Evolutionary conservation across 2,329 filamentous ascomycete genomes (phyloP), one percentile per base, ranked within the genome.

Genomic region (Paecilomyces variotii): DNA sequence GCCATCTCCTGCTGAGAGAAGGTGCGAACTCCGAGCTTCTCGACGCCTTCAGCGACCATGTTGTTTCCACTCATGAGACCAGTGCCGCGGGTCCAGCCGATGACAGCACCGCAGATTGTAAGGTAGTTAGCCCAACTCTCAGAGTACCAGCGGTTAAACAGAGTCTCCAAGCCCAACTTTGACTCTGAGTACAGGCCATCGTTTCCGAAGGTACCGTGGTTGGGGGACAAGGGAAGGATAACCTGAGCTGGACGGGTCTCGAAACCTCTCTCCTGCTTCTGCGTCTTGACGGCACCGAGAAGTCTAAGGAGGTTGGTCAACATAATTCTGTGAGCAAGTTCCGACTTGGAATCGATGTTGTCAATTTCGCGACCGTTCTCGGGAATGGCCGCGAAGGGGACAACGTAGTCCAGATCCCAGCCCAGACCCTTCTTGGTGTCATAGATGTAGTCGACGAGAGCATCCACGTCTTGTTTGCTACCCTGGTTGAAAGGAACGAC

Each of bases 1-100:
- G 94, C 94, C 94, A 99, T 99, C 77, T 99, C 94, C 74, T 96
- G 91, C 78, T 97, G 94, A 9, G 93, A 97, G 82, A 99, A 99
- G 3, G 94, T 99, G 68, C 94, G 91, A 27, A 97, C 94, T 68
- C 94, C 94, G 65, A 95, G 94, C 68, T 90, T 90, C 80, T 99
- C 94, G 58, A 99, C 91, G 60, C 93, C 94, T 74, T 97, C 93
- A 35, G 94, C 94, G 64, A 97, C 92, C 67, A 97, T 87, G 76
- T 99, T 97, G 82, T 97, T 97, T 70, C 89, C 92, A 65, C 89
- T 90, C 93, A 99, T 99, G 68, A 99, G 86, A 72, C 94, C 94
- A 63, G 94, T 99, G 64, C 93, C 94, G 79, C 94, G 93, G 67
- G 94, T 99, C 94, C 94, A 99, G 62, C 94, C 94, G 72, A 99